A percentile compares a stretch with the other conserved stretches of the same genome.
Conservation (phyloP, 768 basidiomycete genomes). For the Astraeus odoratus region DNA sequence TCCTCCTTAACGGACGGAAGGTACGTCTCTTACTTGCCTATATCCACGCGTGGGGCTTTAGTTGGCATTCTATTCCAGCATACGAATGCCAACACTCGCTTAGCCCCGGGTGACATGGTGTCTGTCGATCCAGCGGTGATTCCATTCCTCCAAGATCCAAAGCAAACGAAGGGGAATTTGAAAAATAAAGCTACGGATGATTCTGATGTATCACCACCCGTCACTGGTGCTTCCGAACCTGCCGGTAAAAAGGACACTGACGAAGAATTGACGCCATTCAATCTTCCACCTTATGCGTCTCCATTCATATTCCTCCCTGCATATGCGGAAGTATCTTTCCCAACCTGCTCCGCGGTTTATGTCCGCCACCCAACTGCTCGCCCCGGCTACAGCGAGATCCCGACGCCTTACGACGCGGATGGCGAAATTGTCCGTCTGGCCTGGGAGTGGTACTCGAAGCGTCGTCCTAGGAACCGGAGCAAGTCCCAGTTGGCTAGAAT, state of each 20-base stretch:
- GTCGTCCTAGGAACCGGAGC: slow-evolving; percentile 61
- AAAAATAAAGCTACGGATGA: slow-evolving; percentile 1
- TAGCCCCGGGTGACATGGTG: slow-evolving; percentile 93
- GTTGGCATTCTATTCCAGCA: slow-evolving; percentile 41
- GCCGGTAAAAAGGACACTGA: slow-evolving; percentile 2
- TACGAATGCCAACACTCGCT: slow-evolving; percentile 73
- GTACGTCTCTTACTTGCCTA: slow-evolving; percentile 37
- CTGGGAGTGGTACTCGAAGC: slow-evolving; percentile 92
- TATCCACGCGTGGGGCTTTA: background rate
- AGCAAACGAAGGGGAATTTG: slow-evolving; percentile 9
- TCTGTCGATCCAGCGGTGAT: slow-evolving; percentile 80
- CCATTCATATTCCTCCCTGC: slow-evolving; percentile 93
- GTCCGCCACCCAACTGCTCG: slow-evolving; percentile 94
- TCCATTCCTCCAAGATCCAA: slow-evolving; percentile 51
- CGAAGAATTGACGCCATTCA: slow-evolving; percentile 58
- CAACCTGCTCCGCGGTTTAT: slow-evolving; percentile 87
- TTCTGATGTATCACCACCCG: background rate
- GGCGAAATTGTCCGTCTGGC: slow-evolving; percentile 86
- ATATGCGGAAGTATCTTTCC: slow-evolving; percentile 80
- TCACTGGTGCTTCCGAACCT: background rate
- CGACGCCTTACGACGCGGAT: slow-evolving; percentile 93
- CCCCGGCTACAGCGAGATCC: slow-evolving; percentile 93
- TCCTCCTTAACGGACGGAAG: slow-evolving; percentile 84
- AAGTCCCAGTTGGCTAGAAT: slow-evolving; percentile 52
- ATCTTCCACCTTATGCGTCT: slow-evolving; percentile 79